phyloP scores from a whole-genome alignment of 257 asterid genomes.

The Penstemon davidsonii region DNA sequence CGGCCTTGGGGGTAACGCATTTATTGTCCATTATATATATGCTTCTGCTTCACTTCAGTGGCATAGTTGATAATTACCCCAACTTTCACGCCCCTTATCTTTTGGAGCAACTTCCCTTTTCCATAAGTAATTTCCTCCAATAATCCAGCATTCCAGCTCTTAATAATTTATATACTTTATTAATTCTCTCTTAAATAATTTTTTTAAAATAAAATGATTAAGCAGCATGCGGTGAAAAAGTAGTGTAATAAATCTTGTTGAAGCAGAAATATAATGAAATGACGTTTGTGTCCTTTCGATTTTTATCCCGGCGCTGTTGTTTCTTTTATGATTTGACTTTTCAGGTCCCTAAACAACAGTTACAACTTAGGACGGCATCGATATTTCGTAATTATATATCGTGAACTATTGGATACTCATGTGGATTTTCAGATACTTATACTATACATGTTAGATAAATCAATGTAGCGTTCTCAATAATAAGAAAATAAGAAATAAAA shows the following conservation, averaged over 20 bases:
- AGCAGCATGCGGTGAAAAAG: not conserved
- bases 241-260: not conserved
- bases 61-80: constrained; percentile 16
- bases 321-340: constrained; percentile 7
- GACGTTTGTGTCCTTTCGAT: not conserved
- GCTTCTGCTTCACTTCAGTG: constrained; percentile 10
- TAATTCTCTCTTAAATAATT: not conserved
- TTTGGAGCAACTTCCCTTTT: not conserved
- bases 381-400: no score
- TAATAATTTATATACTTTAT: not conserved
- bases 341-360: constrained; percentile 7
- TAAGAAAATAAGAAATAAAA: no score
- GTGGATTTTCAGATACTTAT: no score
- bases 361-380: not conserved
- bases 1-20: no score
- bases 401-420: no score
- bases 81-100: not conserved
- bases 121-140: constrained; percentile 18
- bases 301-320: not conserved
- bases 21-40: no score
- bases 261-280: not conserved
- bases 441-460: no score
- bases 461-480: no score
- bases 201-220: no score
- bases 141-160: not conserved